These are phyloP conservation scores for Teunomyces atbi DNA, from an alignment of 805 yeast species.

Conservation along the genomic window DNA sequence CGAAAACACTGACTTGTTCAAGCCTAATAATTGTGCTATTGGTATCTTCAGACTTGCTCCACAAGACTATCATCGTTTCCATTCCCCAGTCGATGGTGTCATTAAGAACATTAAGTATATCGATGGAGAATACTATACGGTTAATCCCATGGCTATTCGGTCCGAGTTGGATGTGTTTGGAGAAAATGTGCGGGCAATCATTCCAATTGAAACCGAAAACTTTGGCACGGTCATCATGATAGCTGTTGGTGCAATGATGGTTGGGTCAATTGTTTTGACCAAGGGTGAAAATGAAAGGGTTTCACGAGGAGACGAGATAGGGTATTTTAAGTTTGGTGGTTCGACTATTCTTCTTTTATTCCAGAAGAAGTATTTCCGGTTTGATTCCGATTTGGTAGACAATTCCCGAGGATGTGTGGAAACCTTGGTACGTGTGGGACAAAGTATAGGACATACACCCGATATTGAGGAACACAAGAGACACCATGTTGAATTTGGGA, in stretches of 20 bases:
- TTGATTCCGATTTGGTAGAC: slow-evolving; percentile 70
- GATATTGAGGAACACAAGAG: slow-evolving; percentile 49
- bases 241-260: slow-evolving; percentile 98
- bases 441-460: slow-evolving; percentile 80
- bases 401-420: slow-evolving; percentile 74
- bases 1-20: slow-evolving; percentile 34
- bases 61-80: slow-evolving; percentile 95
- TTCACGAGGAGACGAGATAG: slow-evolving; percentile 76
- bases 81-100: slow-evolving; percentile 76
- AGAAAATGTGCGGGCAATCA: slow-evolving; percentile 76
- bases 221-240: slow-evolving; percentile 78
- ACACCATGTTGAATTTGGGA: slow-evolving; percentile 43
- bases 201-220: slow-evolving; percentile 71
- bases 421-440: slow-evolving; percentile 85
- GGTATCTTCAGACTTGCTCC: slow-evolving; percentile 91
- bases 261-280: slow-evolving; percentile 80
- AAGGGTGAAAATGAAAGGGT: slow-evolving; percentile 59
- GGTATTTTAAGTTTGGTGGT: slow-evolving; percentile 96
- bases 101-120: slow-evolving; percentile 66
- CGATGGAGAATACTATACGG: slow-evolving; percentile 92
- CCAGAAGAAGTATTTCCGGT: slow-evolving; percentile 46
- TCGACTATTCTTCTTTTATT: slow-evolving; percentile 76
- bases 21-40: slow-evolving; percentile 50
- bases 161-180: slow-evolving; percentile 89
- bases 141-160: slow-evolving; percentile 95